Evolutionary conservation across 352 stramenopile genomes (phyloP), one percentile per base, ranked within the genome.

Genomic region (Phytopythium chamaehyphon): DNA sequence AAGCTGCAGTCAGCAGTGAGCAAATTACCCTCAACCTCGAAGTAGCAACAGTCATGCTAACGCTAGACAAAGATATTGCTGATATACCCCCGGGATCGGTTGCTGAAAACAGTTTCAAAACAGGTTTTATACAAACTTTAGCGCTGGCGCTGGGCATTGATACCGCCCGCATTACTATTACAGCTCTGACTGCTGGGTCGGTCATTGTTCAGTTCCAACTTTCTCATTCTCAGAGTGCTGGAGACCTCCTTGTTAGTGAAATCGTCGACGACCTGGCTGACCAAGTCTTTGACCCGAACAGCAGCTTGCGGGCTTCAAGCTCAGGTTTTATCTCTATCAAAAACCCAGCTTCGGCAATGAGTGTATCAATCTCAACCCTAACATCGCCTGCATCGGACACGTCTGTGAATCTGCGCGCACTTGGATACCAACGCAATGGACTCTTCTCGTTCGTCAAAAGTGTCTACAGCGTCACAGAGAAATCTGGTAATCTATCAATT

Each of bases 131-230:
- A 0, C 19, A 49, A 15, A 55, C 68, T 0, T 21, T 90, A 4
- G 59, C 70, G 5, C 49, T 24, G 0, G 76, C 76, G 2, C 49
- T 88, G 9, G 62, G 63, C 7, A 84, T 89, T 37, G 71, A 75
- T 21, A 10, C 62, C 2, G 62, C 76, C 21, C 62, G 77, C 6
- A 75, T 90, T 21, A 59, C 73, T 26, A 85, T 90, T 31, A 59
- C 69, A 2, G 66, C 61, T 10, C 28, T 90, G 1, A 44, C 71
- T 16, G 61, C 71, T 31, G 80, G 80, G 6, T 90, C 77, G 0
- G 73, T 90, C 4, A 63, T 89, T 33, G 80, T 90, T 11, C 71
- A 75, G 6, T 90, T 90, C 49, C 50, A 76, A 37, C 49, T 90
- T 15, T 21, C 83, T 15, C 54, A 77, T 4, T 87, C 76, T 0